These are phyloP conservation scores for Echium plantagineum DNA, from an alignment of 257 asterid species.

Conservation along the genomic window DNA sequence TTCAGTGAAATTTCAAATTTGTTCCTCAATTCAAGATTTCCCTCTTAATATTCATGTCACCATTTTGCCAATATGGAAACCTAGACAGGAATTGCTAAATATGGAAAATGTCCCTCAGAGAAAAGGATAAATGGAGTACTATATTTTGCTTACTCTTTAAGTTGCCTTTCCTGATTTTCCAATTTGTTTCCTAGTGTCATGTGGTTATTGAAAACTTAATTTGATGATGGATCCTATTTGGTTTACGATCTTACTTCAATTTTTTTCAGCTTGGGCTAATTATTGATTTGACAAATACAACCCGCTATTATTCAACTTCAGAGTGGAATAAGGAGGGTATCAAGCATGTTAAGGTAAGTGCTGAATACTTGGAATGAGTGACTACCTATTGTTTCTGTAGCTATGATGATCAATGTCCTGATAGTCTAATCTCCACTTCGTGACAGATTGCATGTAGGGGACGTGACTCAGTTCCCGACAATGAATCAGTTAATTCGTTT, in stretches of 20 bases:
- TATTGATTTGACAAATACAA: conserved; percentile 94
- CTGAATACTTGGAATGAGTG: not conserved
- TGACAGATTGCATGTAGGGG: conserved; percentile 91
- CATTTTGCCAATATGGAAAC: too few species aligned
- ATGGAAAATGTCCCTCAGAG: too few species aligned
- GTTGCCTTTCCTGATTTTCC: too few species aligned
- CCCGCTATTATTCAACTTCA: conserved; percentile 55
- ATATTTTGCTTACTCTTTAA: too few species aligned
- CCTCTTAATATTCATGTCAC: too few species aligned
- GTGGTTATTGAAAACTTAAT: not conserved
- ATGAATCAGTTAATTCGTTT: conserved; percentile 72
- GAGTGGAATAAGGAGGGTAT: conserved; percentile 79
- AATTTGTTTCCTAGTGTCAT: too few species aligned
- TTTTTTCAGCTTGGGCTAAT: conserved; percentile 91
- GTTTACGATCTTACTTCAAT: conserved; percentile 17
- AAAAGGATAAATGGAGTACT: too few species aligned
- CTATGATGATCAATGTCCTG: not conserved
- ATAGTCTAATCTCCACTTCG: not conserved
- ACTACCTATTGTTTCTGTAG: not conserved
- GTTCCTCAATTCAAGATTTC: too few species aligned
- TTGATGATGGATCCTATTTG: not conserved
- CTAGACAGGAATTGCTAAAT: too few species aligned
- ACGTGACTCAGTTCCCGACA: conserved; percentile 95
- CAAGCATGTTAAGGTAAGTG: conserved; percentile 83
- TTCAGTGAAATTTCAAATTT: too few species aligned